Evolutionary conservation across 805 yeast genomes (phyloP).

Genomic region (Saccharomyces kudriavzevii): DNA sequence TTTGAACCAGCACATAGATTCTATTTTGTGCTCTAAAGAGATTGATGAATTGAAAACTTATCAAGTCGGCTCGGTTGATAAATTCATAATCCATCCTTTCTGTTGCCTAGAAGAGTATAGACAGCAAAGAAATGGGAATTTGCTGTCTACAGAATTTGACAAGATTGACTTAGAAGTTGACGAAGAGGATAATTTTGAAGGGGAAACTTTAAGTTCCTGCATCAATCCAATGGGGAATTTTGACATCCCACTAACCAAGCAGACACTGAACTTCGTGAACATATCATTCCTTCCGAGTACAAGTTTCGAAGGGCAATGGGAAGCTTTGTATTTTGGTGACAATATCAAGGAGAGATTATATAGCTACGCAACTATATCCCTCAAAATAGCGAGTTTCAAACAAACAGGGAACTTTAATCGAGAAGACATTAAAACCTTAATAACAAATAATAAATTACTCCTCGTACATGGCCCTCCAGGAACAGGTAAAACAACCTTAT

Average conservation of each 20-base stretch:
- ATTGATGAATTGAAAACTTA: background rate
- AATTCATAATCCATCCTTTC: conserved; percentile 7
- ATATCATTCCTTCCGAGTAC: conserved; percentile 26
- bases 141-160: conserved; percentile 23
- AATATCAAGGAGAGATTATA: conserved; percentile 28
- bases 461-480: conserved; percentile 41
- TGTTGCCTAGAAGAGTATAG: conserved; percentile 10
- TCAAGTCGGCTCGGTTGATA: background rate
- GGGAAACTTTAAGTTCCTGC: conserved; percentile 5
- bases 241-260: conserved; percentile 12
- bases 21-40: background rate
- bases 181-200: conserved; percentile 7
- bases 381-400: conserved; percentile 18
- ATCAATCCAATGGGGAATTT: background rate
- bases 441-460: conserved; percentile 22
- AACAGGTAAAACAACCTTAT: conserved; percentile 39
- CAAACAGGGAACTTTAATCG: conserved; percentile 2
- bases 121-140: background rate
- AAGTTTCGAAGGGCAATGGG: conserved; percentile 31
- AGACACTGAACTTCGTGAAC: conserved; percentile 12
- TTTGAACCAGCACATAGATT: background rate
- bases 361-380: conserved; percentile 29
- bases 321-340: conserved; percentile 27
- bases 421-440: conserved; percentile 1
- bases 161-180: conserved; percentile 23